Base-by-base conservation (phyloP, 371 early-diverging fungal species). In the Haplosporangium sp. region DNA sequence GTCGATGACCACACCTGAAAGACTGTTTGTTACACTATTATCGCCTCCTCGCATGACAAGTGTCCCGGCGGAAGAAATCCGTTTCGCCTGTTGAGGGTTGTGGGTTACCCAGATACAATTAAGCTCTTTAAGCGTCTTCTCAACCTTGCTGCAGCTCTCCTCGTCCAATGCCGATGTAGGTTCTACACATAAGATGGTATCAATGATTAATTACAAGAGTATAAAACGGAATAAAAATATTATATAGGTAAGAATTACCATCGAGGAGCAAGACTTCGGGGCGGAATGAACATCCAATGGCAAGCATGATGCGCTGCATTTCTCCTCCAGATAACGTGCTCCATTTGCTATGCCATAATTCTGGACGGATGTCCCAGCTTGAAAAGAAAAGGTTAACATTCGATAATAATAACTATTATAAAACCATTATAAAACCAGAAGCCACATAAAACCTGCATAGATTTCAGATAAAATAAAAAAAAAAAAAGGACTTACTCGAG, bases 131-230 rank as follows among this genome's bases (percentile, higher is more conserved):
- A 96, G 77, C 0, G 94, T 90, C 6, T 87, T 83, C 73, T 97
- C 96, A 1, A 97, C 97, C 15, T 91, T 74, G 11, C 84, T 68
- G 15, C 90, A 87, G 0, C 95, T 87, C 67, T 84, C 88, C 19
- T 93, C 93, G 77, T 97, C 97, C 57, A 97, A 69, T 6, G 96
- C 96, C 4, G 93, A 92, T 0, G 96, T 96, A 1, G 97, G 97
- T 77, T 96, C 96, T 92, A 69, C 17, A 37, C 9, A 39, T 3
- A 17, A 11, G 37, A 11, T 1, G 34, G 15, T 5, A 27, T 37
- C 6, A 34, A 59, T 53, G 17, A 5, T 48, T 5, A 11, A 48
- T 17, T 27, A 27, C 27, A 11, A 15, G 11, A 5, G 48, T 15
- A 48, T 17, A 17, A 48, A 48, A 5, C 17, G 10, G 48, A 48